A percentile compares a stretch with the other conserved stretches of the same genome.
Conservation (phyloP, 768 basidiomycete genomes). For the Auriscalpium orientale region DNA sequence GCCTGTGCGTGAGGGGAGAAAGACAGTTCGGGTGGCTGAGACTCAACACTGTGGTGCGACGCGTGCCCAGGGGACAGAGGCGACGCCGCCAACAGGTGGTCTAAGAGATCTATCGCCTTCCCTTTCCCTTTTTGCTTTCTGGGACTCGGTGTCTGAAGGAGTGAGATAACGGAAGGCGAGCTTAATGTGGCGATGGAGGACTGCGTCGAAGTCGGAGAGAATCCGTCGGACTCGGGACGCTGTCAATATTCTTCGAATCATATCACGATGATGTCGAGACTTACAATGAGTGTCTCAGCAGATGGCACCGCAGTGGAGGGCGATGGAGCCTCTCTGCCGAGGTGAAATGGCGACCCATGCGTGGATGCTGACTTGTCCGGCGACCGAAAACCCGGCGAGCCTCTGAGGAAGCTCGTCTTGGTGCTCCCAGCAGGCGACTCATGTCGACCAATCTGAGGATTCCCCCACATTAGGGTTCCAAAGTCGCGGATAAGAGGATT, state of each 20-base stretch:
- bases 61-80: too few relatives aligned
- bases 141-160: neutral
- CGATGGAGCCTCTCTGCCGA: neutral
- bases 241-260: neutral
- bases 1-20: too few relatives aligned
- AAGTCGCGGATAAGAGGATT: slow-evolving; percentile 11
- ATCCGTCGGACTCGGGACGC: neutral
- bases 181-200: neutral
- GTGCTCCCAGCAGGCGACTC: neutral
- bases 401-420: slow-evolving; percentile 4
- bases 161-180: slow-evolving; percentile 4
- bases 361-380: neutral
- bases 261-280: neutral
- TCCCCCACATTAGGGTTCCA: slow-evolving; percentile 11
- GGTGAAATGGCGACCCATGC: neutral
- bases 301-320: neutral
- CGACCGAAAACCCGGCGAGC: slow-evolving; percentile 4
- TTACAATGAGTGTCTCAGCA: neutral
- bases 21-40: too few relatives aligned
- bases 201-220: neutral
- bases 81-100: too few relatives aligned
- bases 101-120: too few relatives aligned
- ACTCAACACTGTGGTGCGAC: too few relatives aligned
- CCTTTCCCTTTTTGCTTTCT: too few relatives aligned
- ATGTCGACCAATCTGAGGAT: slow-evolving; percentile 10